Conservation (phyloP, 495 filamentous ascomycete species). For the Tetracladium marchalianum region DNA sequence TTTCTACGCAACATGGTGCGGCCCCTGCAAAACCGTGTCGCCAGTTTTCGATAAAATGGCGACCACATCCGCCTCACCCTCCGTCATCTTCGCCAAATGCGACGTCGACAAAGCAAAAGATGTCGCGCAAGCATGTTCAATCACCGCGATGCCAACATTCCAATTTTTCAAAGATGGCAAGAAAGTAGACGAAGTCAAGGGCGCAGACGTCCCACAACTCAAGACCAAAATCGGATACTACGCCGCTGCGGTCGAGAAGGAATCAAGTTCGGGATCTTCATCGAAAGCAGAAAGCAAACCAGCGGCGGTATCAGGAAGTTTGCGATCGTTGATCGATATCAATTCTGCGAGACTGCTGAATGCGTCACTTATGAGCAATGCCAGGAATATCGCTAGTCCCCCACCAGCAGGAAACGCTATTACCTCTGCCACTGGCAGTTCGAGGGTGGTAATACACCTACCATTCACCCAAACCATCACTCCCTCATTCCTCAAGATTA, state of each 20-base stretch:
- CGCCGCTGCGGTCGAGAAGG: constrained; percentile 8
- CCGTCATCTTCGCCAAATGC: constrained; percentile 69
- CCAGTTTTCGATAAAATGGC: constrained; percentile 43
- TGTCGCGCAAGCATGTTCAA: constrained; percentile 64
- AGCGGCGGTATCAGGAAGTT: neutral
- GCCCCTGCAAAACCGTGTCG: constrained; percentile 82
- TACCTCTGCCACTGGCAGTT: constrained; percentile 3
- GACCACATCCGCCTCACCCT: constrained; percentile 6
- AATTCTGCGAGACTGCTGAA: constrained; percentile 4
- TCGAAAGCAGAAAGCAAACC: neutral
- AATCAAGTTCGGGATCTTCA: neutral
- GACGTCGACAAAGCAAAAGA: constrained; percentile 77
- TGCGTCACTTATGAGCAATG: constrained; percentile 8
- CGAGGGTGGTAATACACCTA: constrained; percentile 10
- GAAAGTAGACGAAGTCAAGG: constrained; percentile 58
- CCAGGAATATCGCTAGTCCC: constrained; percentile 25
- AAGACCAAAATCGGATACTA: constrained; percentile 17
- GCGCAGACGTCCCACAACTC: constrained; percentile 39
- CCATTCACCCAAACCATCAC: constrained; percentile 11
- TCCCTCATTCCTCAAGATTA: constrained; percentile 10
- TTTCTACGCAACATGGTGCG: constrained; percentile 86
- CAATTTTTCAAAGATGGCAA: constrained; percentile 69
- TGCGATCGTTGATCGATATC: constrained; percentile 11
- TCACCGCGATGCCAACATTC: constrained; percentile 95
- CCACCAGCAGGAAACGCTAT: constrained; percentile 14